A percentile compares a stretch with the other conserved stretches of the same genome.
These are phyloP conservation scores for Stylonectria norvegica DNA, from an alignment of 2,329 filamentous ascomycete species.

Conservation along the genomic window DNA sequence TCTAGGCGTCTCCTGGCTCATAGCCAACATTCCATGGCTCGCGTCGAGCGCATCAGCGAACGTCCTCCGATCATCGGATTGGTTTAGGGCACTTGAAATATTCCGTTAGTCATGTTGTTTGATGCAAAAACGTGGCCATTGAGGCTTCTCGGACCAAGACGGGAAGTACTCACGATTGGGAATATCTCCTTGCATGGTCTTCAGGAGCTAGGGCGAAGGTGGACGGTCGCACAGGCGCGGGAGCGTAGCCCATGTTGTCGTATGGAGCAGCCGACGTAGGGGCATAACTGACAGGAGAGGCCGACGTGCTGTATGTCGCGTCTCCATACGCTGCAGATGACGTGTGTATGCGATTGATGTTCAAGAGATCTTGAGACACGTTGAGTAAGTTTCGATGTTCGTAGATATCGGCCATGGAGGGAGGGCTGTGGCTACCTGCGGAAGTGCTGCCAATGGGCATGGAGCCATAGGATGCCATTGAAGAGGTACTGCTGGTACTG, in stretches of 20 bases:
- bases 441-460: constrained; percentile 71
- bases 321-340: constrained; percentile 68
- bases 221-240: constrained; percentile 56
- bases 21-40: constrained; percentile 88
- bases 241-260: constrained; percentile 72
- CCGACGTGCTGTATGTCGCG: constrained; percentile 61
- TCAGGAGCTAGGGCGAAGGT: constrained; percentile 56
- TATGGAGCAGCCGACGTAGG: constrained; percentile 65
- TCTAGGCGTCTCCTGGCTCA: constrained; percentile 91
- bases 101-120: too few species aligned
- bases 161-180: constrained; percentile 72
- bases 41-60: constrained; percentile 91
- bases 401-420: constrained; percentile 54
- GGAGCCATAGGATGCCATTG: constrained; percentile 67
- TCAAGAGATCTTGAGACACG: constrained; percentile 71
- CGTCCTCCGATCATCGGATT: constrained; percentile 57
- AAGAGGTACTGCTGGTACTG: constrained; percentile 54
- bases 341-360: constrained; percentile 60
- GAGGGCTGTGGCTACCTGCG: constrained; percentile 59
- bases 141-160: neutral
- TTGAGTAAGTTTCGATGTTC: constrained; percentile 54
- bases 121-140: too few species aligned
- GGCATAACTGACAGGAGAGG: constrained; percentile 67
- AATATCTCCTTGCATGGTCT: constrained; percentile 64
- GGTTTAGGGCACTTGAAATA: too few species aligned